Evolutionary conservation across 257 asterid species (phyloP), one percentile per base, ranked within the genome.

Genomic region (Solanum chmielewskii): DNA sequence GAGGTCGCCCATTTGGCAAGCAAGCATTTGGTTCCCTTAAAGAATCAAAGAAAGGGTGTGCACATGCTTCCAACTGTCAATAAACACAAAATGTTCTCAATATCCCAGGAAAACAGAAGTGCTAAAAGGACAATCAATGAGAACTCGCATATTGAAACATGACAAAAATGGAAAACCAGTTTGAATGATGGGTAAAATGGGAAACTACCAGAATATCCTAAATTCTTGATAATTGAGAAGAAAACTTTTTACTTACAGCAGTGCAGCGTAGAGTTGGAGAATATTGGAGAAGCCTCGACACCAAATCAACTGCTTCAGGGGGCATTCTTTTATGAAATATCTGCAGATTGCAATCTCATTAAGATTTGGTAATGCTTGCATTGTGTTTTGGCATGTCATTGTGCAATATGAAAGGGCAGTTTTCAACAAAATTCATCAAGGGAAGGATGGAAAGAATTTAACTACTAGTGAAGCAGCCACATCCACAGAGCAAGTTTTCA

Each of bases 181-280:
- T 47, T 78, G 16, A 47, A 45, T 35, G 83, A 45, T 14, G 60
- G 39, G 37, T 42, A 42, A 42, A 77, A 20, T 8, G 7, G 37
- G 23, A 44, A 27, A 77, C 23, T 25, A 9, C 15, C 25, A 47
- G 52, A 45, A 27, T 45, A 47, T 15, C 29, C 68, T 9, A 80
- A 29, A 1, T 80, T 29, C 42, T 18, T 16, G 44, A 18, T 25
- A 47, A 47, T 5, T 29, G 11, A 47, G 12, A 81, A 33, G 45
- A 81, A 81, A 49, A 18, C 2, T 39, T 2, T 83, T 21, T 10
- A 90, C 99, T 93, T 90, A 96, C 99, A 84, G 98, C 99, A 5
- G 97, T 95, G 92, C 95, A 91, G 35, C 99, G 98, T 64, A 95
- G 89, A 86, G 94, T 90, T 20, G 99, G 99, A 31, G 99, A 96